Base-by-base conservation (phyloP, 805 yeast species). In the Saturnispora hagleri region DNA sequence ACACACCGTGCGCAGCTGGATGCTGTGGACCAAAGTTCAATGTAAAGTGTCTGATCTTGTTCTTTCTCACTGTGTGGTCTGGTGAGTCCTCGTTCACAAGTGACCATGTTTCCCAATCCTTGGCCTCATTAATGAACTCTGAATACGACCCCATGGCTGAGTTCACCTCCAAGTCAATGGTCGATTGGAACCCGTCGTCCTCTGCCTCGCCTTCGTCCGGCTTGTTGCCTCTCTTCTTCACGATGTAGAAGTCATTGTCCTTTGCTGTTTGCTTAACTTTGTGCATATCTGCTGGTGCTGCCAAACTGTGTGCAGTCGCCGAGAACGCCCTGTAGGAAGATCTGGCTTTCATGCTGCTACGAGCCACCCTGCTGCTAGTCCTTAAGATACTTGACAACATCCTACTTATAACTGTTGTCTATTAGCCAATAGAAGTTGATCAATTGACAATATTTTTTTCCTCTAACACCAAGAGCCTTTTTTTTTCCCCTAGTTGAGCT, bases 1-100 rank as follows among this genome's bases (percentile, higher is more conserved):
- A 74, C 69, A 87, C 96, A 59, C 96, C 96, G 73, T 87, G 96
- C 28, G 95, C 95, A 56, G 96, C 96, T 24, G 96, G 96, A 73
- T 87, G 96, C 72, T 87, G 96, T 47, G 96, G 96, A 36, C 95
- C 96, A 66, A 87, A 87, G 71, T 88, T 88, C 66, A 88, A 82
- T 47, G 95, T 87, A 73, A 87, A 88, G 66, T 86, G 95, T 68
- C 95, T 81, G 64, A 87, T 82, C 67, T 86, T 76, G 20, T 72
- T 67, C 58, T 70, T 70, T 53, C 69, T 61, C 20, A 65, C 60
- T 10, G 65, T 64, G 49, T 55, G 67, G 44, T 68, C 71, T 10
- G 73, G 71, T 8, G 70, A 63, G 58, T 69, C 72, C 52, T 60
- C 68, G 49, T 66, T 66, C 48, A 53, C 52, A 38, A 68, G 53